A percentile compares a stretch with the other conserved stretches of the same genome.
Evolutionary conservation across 441 rosid species (phyloP).

Genomic region (Viola pubescens): DNA sequence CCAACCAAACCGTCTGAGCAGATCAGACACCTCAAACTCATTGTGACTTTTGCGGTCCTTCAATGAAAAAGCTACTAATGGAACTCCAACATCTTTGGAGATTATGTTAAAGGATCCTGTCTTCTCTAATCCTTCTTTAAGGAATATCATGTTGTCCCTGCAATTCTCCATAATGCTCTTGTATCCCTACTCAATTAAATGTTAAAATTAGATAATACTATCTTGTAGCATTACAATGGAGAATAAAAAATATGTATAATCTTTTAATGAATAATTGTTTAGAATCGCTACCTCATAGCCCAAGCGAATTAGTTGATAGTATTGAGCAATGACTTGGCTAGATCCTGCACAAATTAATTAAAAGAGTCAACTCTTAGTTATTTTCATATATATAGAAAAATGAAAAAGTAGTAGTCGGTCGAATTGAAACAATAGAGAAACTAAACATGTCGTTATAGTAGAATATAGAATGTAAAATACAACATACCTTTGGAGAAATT

Average conservation of each 20-base stretch:
- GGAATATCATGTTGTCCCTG: constrained; percentile 32
- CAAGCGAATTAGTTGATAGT: neutral
- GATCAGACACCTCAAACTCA: constrained; percentile 40
- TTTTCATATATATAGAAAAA: neutral
- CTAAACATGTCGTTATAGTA: neutral
- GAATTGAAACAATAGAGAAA: too few species aligned
- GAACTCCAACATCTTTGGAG: constrained; percentile 45
- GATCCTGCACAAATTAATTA: neutral
- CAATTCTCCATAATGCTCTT: constrained; percentile 48
- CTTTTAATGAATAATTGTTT: too few species aligned
- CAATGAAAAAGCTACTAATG: constrained; percentile 45
- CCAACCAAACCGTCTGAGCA: constrained; percentile 48
- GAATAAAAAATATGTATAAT: too few species aligned
- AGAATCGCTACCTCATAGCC: too few species aligned
- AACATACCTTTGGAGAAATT: neutral
- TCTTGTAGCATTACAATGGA: too few species aligned
- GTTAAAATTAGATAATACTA: too few species aligned
- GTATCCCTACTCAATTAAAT: constrained; percentile 31
- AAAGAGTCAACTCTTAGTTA: too few species aligned
- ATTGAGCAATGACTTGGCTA: neutral
- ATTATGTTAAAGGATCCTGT: constrained; percentile 36
- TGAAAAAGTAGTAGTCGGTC: too few species aligned
- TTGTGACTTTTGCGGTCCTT: constrained; percentile 32
- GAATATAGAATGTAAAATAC: too few species aligned
- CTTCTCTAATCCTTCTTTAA: constrained; percentile 38